These are phyloP conservation scores for Kodamaea suecica DNA, from an alignment of 1,139 yeast species.

Conservation along the genomic window DNA sequence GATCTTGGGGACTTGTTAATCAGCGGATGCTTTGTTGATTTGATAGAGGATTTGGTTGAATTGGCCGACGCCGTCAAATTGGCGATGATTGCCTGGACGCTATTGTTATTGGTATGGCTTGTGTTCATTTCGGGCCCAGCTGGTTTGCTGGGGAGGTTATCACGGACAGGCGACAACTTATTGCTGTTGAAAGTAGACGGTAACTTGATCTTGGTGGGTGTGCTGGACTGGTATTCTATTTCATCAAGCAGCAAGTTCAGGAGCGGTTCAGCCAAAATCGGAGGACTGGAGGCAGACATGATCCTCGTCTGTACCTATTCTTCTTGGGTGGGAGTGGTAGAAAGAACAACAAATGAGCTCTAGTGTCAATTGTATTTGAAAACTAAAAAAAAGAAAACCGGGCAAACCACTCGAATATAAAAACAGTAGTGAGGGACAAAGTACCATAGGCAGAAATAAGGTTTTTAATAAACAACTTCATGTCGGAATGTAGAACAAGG, in stretches of 20 bases:
- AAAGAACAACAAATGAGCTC: not conserved
- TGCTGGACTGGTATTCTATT: no score
- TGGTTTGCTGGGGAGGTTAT: not conserved
- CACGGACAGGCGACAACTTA: conserved; percentile 2
- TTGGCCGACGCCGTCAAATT: conserved; percentile 1
- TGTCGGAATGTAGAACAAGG: conserved; percentile 1
- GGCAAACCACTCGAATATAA: conserved; percentile 1
- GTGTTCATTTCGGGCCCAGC: not conserved
- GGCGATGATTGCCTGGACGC: conserved; percentile 1
- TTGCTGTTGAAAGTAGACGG: conserved; percentile 4
- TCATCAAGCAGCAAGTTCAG: no score
- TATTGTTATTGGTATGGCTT: not conserved
- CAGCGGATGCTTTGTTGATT: no score
- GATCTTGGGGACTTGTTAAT: no score
- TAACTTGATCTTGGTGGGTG: conserved; percentile 10
- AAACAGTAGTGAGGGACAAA: not conserved
- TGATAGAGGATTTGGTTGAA: not conserved
- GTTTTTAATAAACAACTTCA: not conserved
- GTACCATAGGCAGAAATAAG: no score
- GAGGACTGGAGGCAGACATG: conserved; percentile 8
- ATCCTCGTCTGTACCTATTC: not conserved
- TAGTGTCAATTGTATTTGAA: no score
- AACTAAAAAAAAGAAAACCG: not conserved
- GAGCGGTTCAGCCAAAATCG: not conserved
- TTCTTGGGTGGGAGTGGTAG: no score